Evolutionary conservation across 106 monocot species (phyloP), one percentile per base, ranked within the genome.

Genomic region (Dioscorea dumetorum): DNA sequence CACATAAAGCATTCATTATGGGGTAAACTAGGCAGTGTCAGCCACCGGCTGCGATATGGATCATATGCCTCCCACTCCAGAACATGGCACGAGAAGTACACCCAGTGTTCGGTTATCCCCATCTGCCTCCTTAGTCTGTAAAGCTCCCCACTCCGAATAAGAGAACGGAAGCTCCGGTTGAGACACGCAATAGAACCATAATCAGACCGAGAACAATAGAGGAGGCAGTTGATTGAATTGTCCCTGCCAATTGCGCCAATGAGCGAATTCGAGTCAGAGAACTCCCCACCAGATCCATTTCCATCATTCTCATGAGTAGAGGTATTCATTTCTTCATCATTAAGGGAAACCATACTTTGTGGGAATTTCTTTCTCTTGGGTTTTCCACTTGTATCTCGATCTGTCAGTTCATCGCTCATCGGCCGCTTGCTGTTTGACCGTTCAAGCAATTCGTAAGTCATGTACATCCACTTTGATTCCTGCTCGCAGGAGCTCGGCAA

Each of bases 61-160:
- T 93, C 89, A 33, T 79, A 93, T 0, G 88, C 83, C 50, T 79
- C 85, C 93, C 93, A 93, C 49, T 86, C 89, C 1, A 69, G 73
- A 7, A 86, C 70, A 51, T 76, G 75, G 73, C 89, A 89, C 1
- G 86, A 93, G 63, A 93, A 81, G 59, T 89, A 89, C 1, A 93
- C 77, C 88, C 89, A 93, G 34, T 83, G 85, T 76, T 93, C 93
- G 4, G 70, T 21, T 18, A 93, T 79, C 12, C 81, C 77, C 5
- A 51, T 32, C 69, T 71, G 61, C 24, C 88, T 66, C 3, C 93
- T 77, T 58, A 83, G 77, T 50, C 57, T 67, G 77, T 86, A 88
- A 7, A 93, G 81, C 49, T 93, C 88, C 10, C 93, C 89, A 22
- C 64, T 57, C 10, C 78, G 75, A 31, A 93, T 70, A 48, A 93